A percentile compares a stretch with the other conserved stretches of the same genome.
These are phyloP conservation scores for Aspergillus bridgeri DNA, from an alignment of 495 filamentous ascomycete genomes.

Conservation along the genomic window DNA sequence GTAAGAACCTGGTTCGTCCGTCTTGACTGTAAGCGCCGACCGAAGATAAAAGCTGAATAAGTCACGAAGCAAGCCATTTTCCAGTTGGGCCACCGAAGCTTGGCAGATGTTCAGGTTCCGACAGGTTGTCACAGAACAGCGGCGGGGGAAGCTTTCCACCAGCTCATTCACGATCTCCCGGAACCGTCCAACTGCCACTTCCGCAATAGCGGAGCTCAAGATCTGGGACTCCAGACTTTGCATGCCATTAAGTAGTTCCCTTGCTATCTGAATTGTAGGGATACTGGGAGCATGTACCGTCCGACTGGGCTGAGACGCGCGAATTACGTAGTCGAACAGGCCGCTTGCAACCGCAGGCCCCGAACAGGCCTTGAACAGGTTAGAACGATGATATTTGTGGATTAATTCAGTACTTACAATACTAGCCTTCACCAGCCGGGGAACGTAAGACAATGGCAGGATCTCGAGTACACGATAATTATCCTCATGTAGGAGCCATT, in stretches of 20 bases:
- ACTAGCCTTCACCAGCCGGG: slow-evolving; percentile 23
- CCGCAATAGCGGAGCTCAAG: slow-evolving; percentile 8
- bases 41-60: slow-evolving; percentile 28
- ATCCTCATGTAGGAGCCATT: slow-evolving; percentile 29
- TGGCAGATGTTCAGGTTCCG: slow-evolving; percentile 19
- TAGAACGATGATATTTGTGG: background rate
- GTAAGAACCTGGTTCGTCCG: background rate
- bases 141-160: slow-evolving; percentile 22
- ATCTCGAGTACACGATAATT: slow-evolving; percentile 18
- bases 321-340: slow-evolving; percentile 24
- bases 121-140: slow-evolving; percentile 19
- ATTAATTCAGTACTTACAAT: slow-evolving; percentile 19
- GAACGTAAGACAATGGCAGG: slow-evolving; percentile 23
- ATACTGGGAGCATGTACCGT: slow-evolving; percentile 5
- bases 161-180: slow-evolving; percentile 18
- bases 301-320: slow-evolving; percentile 15
- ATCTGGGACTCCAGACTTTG: slow-evolving; percentile 11
- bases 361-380: slow-evolving; percentile 16
- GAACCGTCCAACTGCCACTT: slow-evolving; percentile 12
- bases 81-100: slow-evolving; percentile 14
- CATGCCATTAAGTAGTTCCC: slow-evolving; percentile 24
- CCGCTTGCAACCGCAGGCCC: slow-evolving; percentile 23
- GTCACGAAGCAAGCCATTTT: slow-evolving; percentile 32
- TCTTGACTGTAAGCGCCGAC: slow-evolving; percentile 16
- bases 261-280: slow-evolving; percentile 22